Evolutionary conservation across 2,329 filamentous ascomycete species (phyloP).

Genomic region (Ciborinia camelliae): DNA sequence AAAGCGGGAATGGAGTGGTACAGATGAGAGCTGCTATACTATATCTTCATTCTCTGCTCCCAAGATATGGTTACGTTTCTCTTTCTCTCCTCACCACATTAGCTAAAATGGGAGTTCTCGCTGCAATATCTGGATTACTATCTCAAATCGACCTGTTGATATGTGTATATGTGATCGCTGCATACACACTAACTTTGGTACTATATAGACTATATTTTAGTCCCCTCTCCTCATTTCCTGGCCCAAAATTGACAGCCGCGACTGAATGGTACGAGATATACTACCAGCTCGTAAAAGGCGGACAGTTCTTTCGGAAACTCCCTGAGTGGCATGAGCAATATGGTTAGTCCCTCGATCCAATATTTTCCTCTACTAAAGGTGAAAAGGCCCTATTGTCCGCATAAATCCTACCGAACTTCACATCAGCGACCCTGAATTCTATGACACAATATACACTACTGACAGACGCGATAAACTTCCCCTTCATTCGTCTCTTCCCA

Average conservation of each 20-base stretch:
- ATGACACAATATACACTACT: slow-evolving; percentile 41
- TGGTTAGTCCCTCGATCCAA: slow-evolving; percentile 20
- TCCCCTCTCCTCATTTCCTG: slow-evolving; percentile 37
- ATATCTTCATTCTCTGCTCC: not conserved
- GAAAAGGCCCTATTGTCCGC: slow-evolving; percentile 36
- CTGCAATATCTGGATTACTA: not conserved
- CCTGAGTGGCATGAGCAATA: slow-evolving; percentile 44
- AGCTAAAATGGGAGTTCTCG: not conserved
- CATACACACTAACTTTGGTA: slow-evolving; percentile 12
- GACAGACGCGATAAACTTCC: slow-evolving; percentile 22
- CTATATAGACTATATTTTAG: slow-evolving; percentile 38
- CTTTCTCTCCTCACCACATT: no score
- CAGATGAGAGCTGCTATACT: not conserved
- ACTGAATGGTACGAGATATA: slow-evolving; percentile 38
- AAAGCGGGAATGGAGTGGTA: not conserved
- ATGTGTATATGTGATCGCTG: not conserved
- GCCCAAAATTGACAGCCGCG: slow-evolving; percentile 37
- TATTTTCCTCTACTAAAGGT: not conserved
- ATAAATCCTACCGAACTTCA: slow-evolving; percentile 42
- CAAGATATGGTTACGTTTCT: not conserved
- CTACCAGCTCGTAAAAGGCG: slow-evolving; percentile 43
- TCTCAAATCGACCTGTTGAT: not conserved
- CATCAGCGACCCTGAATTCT: slow-evolving; percentile 39
- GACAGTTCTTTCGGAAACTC: slow-evolving; percentile 44
- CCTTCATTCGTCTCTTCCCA: slow-evolving; percentile 18